Conservation (phyloP, 2,329 filamentous ascomycete species). For the Xylaria polymorpha region DNA sequence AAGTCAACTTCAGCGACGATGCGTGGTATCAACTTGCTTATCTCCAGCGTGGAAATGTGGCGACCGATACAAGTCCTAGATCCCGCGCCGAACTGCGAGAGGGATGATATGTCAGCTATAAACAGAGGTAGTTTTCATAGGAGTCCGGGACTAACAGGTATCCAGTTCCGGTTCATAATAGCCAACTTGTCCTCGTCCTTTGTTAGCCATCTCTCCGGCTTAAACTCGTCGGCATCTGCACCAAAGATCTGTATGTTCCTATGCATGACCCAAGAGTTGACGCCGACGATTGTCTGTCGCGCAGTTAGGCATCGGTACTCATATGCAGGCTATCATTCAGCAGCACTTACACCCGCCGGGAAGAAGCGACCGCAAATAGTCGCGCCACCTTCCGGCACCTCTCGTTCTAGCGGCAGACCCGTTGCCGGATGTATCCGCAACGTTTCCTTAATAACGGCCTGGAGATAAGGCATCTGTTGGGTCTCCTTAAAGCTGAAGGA, state of each 20-base stretch:
- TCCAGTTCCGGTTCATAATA: conserved; percentile 48
- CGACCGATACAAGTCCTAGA: conserved; percentile 53
- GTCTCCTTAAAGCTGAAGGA: conserved; percentile 45
- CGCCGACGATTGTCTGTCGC: conserved; percentile 52
- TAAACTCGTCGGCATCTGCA: conserved; percentile 52
- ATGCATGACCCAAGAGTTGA: conserved; percentile 58
- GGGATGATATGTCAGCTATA: conserved; percentile 12
- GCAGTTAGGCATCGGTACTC: not conserved
- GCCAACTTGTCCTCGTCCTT: conserved; percentile 35
- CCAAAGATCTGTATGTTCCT: conserved; percentile 56
- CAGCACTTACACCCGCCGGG: conserved; percentile 36
- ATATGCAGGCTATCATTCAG: not conserved
- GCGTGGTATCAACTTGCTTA: conserved; percentile 52
- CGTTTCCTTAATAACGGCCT: conserved; percentile 61
- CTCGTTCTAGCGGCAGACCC: conserved; percentile 57
- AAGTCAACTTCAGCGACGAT: conserved; percentile 42
- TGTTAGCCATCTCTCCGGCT: conserved; percentile 40
- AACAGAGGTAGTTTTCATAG: not conserved
- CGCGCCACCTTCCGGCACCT: conserved; percentile 55
- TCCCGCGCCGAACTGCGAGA: conserved; percentile 51
- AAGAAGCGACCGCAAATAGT: conserved; percentile 45
- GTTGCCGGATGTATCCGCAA: conserved; percentile 59
- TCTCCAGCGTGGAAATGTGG: conserved; percentile 53
- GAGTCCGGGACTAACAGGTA: conserved; percentile 50
- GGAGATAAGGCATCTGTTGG: conserved; percentile 57